These are phyloP conservation scores for Fusarium veterinarium DNA, from an alignment of 2,329 filamentous ascomycete species.

Conservation along the genomic window DNA sequence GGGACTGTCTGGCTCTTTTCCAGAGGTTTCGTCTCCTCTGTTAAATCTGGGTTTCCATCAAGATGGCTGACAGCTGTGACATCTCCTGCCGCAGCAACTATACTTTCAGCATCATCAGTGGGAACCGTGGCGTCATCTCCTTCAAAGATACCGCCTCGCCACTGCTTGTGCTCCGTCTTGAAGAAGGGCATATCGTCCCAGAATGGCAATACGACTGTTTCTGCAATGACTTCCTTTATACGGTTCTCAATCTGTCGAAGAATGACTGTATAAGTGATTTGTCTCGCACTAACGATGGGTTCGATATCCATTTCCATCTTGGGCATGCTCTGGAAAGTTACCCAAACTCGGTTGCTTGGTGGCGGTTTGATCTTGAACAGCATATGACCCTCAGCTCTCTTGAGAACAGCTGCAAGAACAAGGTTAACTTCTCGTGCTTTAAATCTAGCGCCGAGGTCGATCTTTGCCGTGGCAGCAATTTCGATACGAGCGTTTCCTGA, in stretches of 20 bases:
- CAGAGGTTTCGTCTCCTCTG: conserved; percentile 57
- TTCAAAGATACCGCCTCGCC: conserved; percentile 86
- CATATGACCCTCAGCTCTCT: conserved; percentile 85
- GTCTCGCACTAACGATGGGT: conserved; percentile 92
- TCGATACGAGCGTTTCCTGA: conserved; percentile 90
- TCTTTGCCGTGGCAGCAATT: conserved; percentile 90
- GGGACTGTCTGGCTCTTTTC: conserved; percentile 69
- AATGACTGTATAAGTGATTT: conserved; percentile 95
- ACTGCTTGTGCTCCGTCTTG: conserved; percentile 79
- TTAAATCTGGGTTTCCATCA: conserved; percentile 55
- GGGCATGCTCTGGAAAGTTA: conserved; percentile 93
- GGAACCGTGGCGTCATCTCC: conserved; percentile 61
- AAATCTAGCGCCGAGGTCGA: conserved; percentile 89
- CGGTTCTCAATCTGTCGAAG: conserved; percentile 93
- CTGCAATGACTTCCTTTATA: conserved; percentile 92
- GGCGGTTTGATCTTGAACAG: conserved; percentile 92
- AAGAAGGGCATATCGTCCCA: conserved; percentile 98
- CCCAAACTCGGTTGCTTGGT: conserved; percentile 95
- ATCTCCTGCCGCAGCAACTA: conserved; percentile 56
- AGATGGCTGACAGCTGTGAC: conserved; percentile 59
- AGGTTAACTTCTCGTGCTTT: conserved; percentile 91
- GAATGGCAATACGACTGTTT: conserved; percentile 90
- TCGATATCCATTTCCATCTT: conserved; percentile 95
- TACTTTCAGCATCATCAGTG: conserved; percentile 32
- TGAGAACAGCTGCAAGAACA: conserved; percentile 85